These are phyloP conservation scores for Olyra latifolia DNA, from an alignment of 176 grass and related monocot genomes.

Conservation along the genomic window DNA sequence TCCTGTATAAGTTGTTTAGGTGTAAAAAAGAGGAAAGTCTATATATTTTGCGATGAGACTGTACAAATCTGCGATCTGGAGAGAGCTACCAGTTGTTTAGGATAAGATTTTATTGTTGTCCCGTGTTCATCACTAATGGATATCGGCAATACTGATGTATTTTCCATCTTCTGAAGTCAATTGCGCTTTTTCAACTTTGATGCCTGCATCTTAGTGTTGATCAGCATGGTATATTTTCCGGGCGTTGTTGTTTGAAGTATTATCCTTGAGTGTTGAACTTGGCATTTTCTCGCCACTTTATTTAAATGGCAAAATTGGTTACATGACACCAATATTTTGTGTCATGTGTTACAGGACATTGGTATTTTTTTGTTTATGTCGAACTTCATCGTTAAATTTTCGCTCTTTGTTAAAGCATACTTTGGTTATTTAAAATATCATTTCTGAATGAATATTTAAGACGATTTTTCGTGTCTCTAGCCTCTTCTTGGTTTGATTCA, in stretches of 20 bases:
- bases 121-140: slow-evolving; percentile 34
- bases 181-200: not conserved
- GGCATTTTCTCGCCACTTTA: no score
- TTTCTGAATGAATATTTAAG: no score
- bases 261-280: not conserved
- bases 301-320: no score
- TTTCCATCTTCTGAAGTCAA: slow-evolving; percentile 19
- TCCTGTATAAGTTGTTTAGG: slow-evolving; percentile 70
- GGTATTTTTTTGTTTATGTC: no score
- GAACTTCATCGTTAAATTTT: no score
- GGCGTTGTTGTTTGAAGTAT: not conserved
- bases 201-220: not conserved
- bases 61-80: slow-evolving; percentile 72
- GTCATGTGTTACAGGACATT: no score
- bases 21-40: slow-evolving; percentile 68
- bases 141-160: slow-evolving; percentile 26
- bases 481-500: no score
- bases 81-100: slow-evolving; percentile 37
- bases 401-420: no score
- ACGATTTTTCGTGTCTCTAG: no score
- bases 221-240: not conserved
- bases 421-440: no score
- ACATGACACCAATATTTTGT: no score
- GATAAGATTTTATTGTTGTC: slow-evolving; percentile 16
- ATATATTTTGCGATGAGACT: slow-evolving; percentile 63